A percentile compares a stretch with the other conserved stretches of the same genome.
phyloP scores from a whole-genome alignment of 2,329 filamentous ascomycete genomes.

The Gaeumannomyces tritici region DNA sequence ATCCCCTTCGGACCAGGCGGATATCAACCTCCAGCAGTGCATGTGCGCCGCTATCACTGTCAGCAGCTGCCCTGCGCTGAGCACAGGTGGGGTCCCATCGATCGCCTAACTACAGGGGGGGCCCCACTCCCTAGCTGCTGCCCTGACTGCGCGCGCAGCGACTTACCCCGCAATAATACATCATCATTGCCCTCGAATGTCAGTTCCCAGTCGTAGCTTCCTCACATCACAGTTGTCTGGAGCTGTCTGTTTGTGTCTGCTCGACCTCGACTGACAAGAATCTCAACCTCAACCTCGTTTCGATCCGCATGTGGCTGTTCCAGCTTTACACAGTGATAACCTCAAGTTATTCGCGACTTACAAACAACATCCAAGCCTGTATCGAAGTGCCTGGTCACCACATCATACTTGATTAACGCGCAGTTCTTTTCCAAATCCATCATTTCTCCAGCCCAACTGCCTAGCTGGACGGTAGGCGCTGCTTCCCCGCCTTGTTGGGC shows the following conservation, averaged over 20 bases:
- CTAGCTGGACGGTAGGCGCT: neutral
- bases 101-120: neutral
- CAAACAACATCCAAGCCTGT: neutral
- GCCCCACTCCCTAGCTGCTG: neutral
- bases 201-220: neutral
- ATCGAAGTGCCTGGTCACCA: neutral
- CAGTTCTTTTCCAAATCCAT: neutral
- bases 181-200: neutral
- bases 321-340: neutral
- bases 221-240: neutral
- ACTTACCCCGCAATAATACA: slow-evolving; percentile 2
- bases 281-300: too few species aligned
- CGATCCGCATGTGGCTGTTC: neutral
- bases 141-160: neutral
- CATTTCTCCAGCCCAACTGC: neutral
- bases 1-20: neutral
- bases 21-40: neutral
- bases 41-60: neutral
- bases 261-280: neutral
- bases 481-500: neutral
- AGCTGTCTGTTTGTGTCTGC: neutral
- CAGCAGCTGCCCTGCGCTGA: neutral
- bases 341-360: neutral
- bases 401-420: neutral
- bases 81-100: neutral